Conservation (phyloP, 129 eudicot species). For the Smallanthus sonchifolius region DNA sequence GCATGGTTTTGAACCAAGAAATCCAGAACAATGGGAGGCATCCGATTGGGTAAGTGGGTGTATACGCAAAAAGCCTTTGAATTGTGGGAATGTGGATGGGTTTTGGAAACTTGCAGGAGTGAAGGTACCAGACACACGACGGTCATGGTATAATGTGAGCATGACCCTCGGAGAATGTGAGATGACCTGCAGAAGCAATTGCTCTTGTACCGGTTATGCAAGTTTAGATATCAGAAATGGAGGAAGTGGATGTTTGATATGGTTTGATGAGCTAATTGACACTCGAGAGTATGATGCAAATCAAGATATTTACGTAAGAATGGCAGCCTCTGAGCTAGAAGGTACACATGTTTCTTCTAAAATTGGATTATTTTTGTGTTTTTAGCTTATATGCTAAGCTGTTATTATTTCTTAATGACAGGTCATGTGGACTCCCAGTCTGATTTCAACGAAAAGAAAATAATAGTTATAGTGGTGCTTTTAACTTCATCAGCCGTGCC, state of each 20-base stretch:
- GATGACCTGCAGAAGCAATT: too few species aligned
- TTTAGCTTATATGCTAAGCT: neutral
- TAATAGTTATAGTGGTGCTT: neutral
- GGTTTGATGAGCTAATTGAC: constrained; percentile 13
- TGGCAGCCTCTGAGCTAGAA: constrained; percentile 20
- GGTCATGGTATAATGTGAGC: too few species aligned
- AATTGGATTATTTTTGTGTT: neutral
- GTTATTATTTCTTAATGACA: neutral
- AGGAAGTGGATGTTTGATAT: constrained; percentile 6
- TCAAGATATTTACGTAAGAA: constrained; percentile 20
- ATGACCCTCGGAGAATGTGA: too few species aligned
- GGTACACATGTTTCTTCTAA: neutral
- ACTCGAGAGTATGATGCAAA: neutral
- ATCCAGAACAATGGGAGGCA: neutral
- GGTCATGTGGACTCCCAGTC: neutral
- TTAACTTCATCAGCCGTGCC: neutral
- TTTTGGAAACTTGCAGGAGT: constrained; percentile 4
- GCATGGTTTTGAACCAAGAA: neutral
- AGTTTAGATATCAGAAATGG: constrained; percentile 18
- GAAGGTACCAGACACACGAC: constrained; percentile 14
- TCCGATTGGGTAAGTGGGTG: too few species aligned
- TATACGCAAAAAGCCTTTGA: neutral
- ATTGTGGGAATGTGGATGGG: constrained; percentile 19
- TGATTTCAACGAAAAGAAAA: neutral
- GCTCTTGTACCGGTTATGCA: constrained; percentile 11